These are phyloP conservation scores for Pichia sp. DNA, from an alignment of 1,139 yeast species.

Conservation along the genomic window DNA sequence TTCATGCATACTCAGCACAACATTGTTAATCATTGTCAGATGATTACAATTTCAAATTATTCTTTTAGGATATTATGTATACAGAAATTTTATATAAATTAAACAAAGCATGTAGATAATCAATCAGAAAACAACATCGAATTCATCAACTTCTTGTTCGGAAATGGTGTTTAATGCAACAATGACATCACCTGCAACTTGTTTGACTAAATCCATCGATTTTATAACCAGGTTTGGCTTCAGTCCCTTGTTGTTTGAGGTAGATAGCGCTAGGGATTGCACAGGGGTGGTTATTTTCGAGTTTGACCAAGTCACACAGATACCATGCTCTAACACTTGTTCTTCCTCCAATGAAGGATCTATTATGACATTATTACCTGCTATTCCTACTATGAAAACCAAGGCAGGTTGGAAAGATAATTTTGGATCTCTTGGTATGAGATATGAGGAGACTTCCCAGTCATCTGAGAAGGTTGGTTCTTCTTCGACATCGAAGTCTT, in stretches of 20 bases:
- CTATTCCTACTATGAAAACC: constrained; percentile 69
- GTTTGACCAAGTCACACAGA: constrained; percentile 68
- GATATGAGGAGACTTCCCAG: constrained; percentile 59
- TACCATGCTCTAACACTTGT: constrained; percentile 80
- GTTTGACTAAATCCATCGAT: constrained; percentile 33
- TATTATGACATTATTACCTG: constrained; percentile 63
- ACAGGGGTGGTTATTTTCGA: constrained; percentile 66
- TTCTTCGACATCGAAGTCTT: constrained; percentile 63
- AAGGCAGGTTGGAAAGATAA: constrained; percentile 63
- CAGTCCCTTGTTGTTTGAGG: constrained; percentile 31
- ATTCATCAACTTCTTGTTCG: constrained; percentile 27
- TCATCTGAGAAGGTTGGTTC: constrained; percentile 91
- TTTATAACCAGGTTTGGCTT: constrained; percentile 29
- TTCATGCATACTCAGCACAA: constrained; percentile 85
- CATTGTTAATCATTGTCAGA: constrained; percentile 44
- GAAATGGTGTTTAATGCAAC: constrained; percentile 32
- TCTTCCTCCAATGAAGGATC: constrained; percentile 90
- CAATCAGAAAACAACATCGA: constrained; percentile 26
- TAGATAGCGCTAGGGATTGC: constrained; percentile 52
- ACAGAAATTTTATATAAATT: neutral
- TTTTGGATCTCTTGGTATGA: constrained; percentile 36
- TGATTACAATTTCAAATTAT: too few species aligned
- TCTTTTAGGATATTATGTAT: neutral
- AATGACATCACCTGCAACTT: constrained; percentile 32
- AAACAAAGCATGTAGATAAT: neutral